phyloP scores from a whole-genome alignment of 179 eudicot genomes.

The Spergularia azorica region DNA sequence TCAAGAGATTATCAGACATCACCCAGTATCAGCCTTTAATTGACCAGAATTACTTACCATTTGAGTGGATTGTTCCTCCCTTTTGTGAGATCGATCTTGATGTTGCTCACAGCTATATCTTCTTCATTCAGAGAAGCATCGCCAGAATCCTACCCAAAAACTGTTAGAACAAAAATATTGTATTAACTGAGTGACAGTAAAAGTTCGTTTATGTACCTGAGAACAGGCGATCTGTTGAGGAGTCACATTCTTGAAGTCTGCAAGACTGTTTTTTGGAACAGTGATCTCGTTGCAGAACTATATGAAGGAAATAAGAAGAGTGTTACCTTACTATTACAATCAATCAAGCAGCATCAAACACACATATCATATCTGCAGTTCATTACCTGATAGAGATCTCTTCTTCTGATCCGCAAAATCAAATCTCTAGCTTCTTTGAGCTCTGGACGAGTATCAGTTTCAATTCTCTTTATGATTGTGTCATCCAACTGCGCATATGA shows the following conservation, averaged over 20 bases:
- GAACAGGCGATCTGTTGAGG: constrained; percentile 78
- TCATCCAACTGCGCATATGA: constrained; percentile 68
- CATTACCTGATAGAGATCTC: constrained; percentile 79
- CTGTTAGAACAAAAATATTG: not conserved
- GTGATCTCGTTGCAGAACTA: constrained; percentile 90
- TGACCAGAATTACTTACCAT: constrained; percentile 40
- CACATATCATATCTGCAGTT: not conserved
- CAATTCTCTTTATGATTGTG: constrained; percentile 71
- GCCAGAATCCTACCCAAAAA: constrained; percentile 50
- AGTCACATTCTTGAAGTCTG: constrained; percentile 64
- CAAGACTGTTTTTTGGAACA: constrained; percentile 76
- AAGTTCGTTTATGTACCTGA: constrained; percentile 47
- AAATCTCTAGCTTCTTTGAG: constrained; percentile 74
- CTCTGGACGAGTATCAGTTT: constrained; percentile 65
- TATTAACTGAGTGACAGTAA: not conserved
- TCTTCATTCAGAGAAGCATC: constrained; percentile 61
- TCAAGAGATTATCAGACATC: constrained; percentile 9
- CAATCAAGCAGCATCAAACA: not conserved
- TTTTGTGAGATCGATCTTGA: constrained; percentile 71
- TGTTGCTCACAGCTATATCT: constrained; percentile 75
- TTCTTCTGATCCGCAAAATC: constrained; percentile 71
- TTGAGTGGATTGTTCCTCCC: constrained; percentile 75
- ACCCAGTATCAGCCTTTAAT: not conserved
- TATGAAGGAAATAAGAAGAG: constrained; percentile 18
- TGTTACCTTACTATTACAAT: not conserved